A percentile compares a stretch with the other conserved stretches of the same genome.
phyloP scores from a whole-genome alignment of 2,329 filamentous ascomycete species.

The Calonectria hongkongensis region DNA sequence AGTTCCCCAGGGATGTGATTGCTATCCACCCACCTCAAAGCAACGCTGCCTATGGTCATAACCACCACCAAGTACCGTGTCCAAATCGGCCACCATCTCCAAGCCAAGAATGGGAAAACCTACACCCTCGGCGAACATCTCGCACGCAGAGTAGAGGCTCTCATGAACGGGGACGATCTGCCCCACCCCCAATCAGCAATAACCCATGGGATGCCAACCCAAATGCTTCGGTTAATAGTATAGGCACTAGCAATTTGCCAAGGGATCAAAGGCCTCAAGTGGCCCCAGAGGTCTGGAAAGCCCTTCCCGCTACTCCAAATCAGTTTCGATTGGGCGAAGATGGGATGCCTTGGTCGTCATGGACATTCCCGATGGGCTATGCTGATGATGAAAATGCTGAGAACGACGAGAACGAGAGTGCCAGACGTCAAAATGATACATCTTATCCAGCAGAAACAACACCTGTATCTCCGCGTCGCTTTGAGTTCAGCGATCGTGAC shows the following conservation, averaged over 20 bases:
- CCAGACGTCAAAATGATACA: constrained; percentile 24
- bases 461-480: constrained; percentile 32
- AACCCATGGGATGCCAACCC: constrained; percentile 67
- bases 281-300: constrained; percentile 62
- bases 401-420: constrained; percentile 25
- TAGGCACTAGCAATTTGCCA: constrained; percentile 46
- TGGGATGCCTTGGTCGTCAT: constrained; percentile 67
- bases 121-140: constrained; percentile 42
- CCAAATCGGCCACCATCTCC: constrained; percentile 19
- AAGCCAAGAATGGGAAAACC: constrained; percentile 21
- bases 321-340: constrained; percentile 66
- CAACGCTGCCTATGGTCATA: not conserved
- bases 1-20: constrained; percentile 29
- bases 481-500: constrained; percentile 58
- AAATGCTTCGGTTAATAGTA: constrained; percentile 55
- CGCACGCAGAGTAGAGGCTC: constrained; percentile 53
- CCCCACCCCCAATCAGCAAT: constrained; percentile 68
- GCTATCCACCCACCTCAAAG: constrained; percentile 15
- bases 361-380: constrained; percentile 52
- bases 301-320: constrained; percentile 63
- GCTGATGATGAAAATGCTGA: constrained; percentile 34
- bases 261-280: constrained; percentile 42
- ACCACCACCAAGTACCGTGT: not conserved
- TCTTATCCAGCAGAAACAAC: not conserved
- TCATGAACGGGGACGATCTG: constrained; percentile 69